Conservation (phyloP, 495 filamentous ascomycete species). For the Viridothelium virens region DNA sequence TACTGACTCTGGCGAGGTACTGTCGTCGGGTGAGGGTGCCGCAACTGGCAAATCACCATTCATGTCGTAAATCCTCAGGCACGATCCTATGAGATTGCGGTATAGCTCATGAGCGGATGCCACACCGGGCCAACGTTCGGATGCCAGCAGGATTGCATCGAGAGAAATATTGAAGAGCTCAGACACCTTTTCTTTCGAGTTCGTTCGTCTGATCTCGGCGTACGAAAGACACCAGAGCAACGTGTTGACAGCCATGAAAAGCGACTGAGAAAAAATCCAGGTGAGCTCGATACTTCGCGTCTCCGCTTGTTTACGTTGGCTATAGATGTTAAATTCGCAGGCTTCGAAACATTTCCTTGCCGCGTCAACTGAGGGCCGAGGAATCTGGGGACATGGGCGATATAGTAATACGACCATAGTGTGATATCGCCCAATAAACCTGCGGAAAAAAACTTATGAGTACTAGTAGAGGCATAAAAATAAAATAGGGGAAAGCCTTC, state of each 20-base stretch:
- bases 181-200: slow-evolving; percentile 64
- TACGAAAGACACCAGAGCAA: slow-evolving; percentile 85
- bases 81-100: slow-evolving; percentile 67
- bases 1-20: slow-evolving; percentile 22
- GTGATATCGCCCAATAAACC: slow-evolving; percentile 70
- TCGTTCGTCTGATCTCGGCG: slow-evolving; percentile 62
- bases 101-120: slow-evolving; percentile 76
- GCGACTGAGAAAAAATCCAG: slow-evolving; percentile 79
- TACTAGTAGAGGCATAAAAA: not conserved
- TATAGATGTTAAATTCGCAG: slow-evolving; percentile 65
- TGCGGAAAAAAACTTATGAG: slow-evolving; percentile 25
- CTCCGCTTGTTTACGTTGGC: slow-evolving; percentile 62
- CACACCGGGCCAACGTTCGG: slow-evolving; percentile 83
- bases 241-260: slow-evolving; percentile 82
- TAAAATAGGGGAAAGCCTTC: not conserved
- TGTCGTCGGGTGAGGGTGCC: slow-evolving; percentile 47
- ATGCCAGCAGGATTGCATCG: slow-evolving; percentile 64
- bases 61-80: slow-evolving; percentile 68
- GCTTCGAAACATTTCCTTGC: slow-evolving; percentile 76
- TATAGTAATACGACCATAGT: slow-evolving; percentile 78
- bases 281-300: slow-evolving; percentile 63
- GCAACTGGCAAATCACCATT: slow-evolving; percentile 56
- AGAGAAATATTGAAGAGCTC: slow-evolving; percentile 60
- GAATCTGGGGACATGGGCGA: slow-evolving; percentile 82
- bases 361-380: slow-evolving; percentile 66